Base-by-base conservation (phyloP, 768 basidiomycete genomes). In the Psilocybe subaeruginosa region DNA sequence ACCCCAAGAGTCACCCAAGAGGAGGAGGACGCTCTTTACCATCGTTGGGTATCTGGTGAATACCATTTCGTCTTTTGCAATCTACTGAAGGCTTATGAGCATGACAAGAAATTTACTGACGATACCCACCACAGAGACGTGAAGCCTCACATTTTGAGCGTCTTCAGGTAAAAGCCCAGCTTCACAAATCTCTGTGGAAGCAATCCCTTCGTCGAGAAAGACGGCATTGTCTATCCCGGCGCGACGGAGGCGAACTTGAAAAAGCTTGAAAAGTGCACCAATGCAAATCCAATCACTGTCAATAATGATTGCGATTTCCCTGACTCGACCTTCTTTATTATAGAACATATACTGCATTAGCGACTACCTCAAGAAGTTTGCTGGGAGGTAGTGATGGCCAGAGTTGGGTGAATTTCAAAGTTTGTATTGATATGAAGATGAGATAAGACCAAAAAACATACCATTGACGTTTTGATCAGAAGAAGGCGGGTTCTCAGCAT, bases 101-200 rank as follows among this genome's bases (percentile, higher is more conserved):
- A 23, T 23, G 23, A 55, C 31, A 33, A 27, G 12, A 53, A 23
- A 23, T 23, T 60, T 17, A 51, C 53, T 29, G 59, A 60, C 41
- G 8, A 60, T 45, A 47, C 43, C 29, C 54, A 60, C 43, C 59
- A 60, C 47, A 31, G 51, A 9, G 17, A 14, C 2, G 59, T 60
- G 3, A 60, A 60, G 59, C 59, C 59, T 8, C 23, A 41, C 3
- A 8, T 60, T 23, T 45, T 54, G 41, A 16, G 33, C 17, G 45
- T 29, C 2, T 54, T 60, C 30, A 47, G 33, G 14, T n/a, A n/a
- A 8, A 11, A 33, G 14, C 33, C 53, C 7, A 19, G 27, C 19
- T 60, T 60, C 37, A 46, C n/a, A 14, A 9, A 14, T 9, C 43
- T 53, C 8, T 60, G 59, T n/a, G 52, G 59, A 3, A 31, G 3